Evolutionary conservation across 108 stramenopile genomes (phyloP), one percentile per base, ranked within the genome.

Genomic region (Phaeodactylum tricornutum): DNA sequence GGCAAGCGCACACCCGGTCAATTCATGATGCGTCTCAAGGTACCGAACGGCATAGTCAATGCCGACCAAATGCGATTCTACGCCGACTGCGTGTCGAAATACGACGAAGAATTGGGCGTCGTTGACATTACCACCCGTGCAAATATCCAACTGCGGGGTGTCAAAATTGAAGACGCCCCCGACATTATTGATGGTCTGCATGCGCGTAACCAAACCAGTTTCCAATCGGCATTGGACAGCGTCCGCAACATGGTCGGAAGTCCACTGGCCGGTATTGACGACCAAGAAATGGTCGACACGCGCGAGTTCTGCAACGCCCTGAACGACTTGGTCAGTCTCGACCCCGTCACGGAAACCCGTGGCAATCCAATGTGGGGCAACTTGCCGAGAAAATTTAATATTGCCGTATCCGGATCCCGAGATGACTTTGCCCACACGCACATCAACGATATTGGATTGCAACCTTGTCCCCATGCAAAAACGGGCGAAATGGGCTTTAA

Each of bases 371-470:
- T 29, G 54, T 93, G 79, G 72, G 87, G 71, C 27, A 93, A 93
- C 57, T 63, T 96, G 22, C 92, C 92, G 3, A 75, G 94, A 24
- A 96, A 96, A 64, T 87, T 96, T 71, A 96, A 96, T 61, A 79
- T 96, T 61, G 94, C 92, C 40, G 65, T 95, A 15, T 74, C 76
- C n/a, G 94, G 94, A 31, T 67, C 76, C 26, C 66, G 89, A 8
- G 92, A 93, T 62, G 94, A 96, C 63, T 93, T 72, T 50, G 76
- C 92, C 15, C 94, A 96, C 73, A 93, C 91, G 5, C 82, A 90
- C 70, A 92, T 96, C 70, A 96, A 96, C 56, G 94, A 96, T 61
- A 64, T 96, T 55, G 94, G 94, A 27, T 66, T 93, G 22, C 65
- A 72, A 48, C 82, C 87, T n/a, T 16, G 15, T 9, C 5, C 1